Conservation (phyloP, 257 asterid species). For the Lantana camara region DNA sequence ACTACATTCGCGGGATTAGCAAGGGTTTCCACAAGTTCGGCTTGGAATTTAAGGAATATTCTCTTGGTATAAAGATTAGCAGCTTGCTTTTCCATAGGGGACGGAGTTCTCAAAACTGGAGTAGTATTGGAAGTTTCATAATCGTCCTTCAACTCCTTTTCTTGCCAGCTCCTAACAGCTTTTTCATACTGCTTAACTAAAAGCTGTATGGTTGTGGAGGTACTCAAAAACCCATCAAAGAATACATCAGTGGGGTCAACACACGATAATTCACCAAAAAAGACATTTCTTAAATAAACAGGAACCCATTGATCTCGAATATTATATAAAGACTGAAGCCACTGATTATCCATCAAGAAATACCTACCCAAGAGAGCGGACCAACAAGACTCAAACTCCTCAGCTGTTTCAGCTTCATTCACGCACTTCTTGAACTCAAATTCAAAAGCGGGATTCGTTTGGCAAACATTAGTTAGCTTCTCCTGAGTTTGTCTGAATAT, state of each 20-base stretch:
- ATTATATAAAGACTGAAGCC: conserved; percentile 68
- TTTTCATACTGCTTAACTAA: conserved; percentile 66
- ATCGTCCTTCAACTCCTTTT: conserved; percentile 72
- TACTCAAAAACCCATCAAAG: conserved; percentile 52
- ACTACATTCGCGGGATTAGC: conserved; percentile 76
- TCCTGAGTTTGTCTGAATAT: conserved; percentile 67
- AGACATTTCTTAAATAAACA: conserved; percentile 59
- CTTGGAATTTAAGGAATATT: conserved; percentile 80
- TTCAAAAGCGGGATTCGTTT: conserved; percentile 54
- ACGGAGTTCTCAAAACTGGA: conserved; percentile 73
- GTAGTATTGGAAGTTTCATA: conserved; percentile 54
- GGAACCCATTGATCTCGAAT: conserved; percentile 84
- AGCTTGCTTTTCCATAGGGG: conserved; percentile 96
- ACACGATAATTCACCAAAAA: conserved; percentile 68
- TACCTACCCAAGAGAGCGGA: conserved; percentile 45
- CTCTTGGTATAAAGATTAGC: conserved; percentile 73
- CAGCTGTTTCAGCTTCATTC: conserved; percentile 58
- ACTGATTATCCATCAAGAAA: conserved; percentile 62
- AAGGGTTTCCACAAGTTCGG: conserved; percentile 79
- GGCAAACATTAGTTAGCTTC: conserved; percentile 55
- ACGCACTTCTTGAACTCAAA: conserved; percentile 65
- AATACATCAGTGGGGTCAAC: conserved; percentile 47
- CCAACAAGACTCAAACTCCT: conserved; percentile 87
- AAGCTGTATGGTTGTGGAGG: conserved; percentile 49
- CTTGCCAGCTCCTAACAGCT: conserved; percentile 60